Percentiles rank a stretch among this genome's conserved stretches.
These are phyloP conservation scores for Heimioporus sp. DNA, from an alignment of 768 basidiomycete genomes.

Conservation along the genomic window DNA sequence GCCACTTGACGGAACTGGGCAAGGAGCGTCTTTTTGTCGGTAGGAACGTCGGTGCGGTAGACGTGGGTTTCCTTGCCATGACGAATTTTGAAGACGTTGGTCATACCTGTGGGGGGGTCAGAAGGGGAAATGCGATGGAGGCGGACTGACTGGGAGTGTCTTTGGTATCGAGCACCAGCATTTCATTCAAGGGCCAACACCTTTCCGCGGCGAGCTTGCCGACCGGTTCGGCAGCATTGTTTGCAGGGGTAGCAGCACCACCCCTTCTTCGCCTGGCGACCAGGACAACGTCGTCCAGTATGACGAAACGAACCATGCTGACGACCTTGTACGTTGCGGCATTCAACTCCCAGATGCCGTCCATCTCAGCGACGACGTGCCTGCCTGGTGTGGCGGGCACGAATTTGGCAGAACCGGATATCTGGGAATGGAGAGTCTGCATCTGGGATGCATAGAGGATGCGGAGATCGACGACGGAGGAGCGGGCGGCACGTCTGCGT, in stretches of 20 bases:
- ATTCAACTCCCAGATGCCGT: slow-evolving; percentile 80
- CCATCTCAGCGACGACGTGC: slow-evolving; percentile 86
- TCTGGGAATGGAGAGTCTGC: slow-evolving; percentile 82
- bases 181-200: slow-evolving; percentile 92
- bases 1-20: slow-evolving; percentile 88
- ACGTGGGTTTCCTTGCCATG: slow-evolving; percentile 94
- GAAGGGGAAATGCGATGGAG: not conserved
- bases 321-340: slow-evolving; percentile 94
- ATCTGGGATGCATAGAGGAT: slow-evolving; percentile 94
- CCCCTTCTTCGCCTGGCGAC: slow-evolving; percentile 77
- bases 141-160: slow-evolving; percentile 75
- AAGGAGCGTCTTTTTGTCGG: slow-evolving; percentile 86
- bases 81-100: slow-evolving; percentile 95
- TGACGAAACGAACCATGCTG: slow-evolving; percentile 83
- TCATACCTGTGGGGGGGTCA: slow-evolving; percentile 51
- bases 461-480: slow-evolving; percentile 93
- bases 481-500: slow-evolving; percentile 66
- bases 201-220: slow-evolving; percentile 88
- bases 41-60: slow-evolving; percentile 76
- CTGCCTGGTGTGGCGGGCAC: slow-evolving; percentile 88
- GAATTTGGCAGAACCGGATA: slow-evolving; percentile 95
- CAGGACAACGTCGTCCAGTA: slow-evolving; percentile 88
- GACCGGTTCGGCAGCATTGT: slow-evolving; percentile 53
- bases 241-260: slow-evolving; percentile 54
- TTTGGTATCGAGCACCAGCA: slow-evolving; percentile 94